Evolutionary conservation across 441 rosid genomes (phyloP), one percentile per base, ranked within the genome.

Genomic region (Mallotus japonicus): DNA sequence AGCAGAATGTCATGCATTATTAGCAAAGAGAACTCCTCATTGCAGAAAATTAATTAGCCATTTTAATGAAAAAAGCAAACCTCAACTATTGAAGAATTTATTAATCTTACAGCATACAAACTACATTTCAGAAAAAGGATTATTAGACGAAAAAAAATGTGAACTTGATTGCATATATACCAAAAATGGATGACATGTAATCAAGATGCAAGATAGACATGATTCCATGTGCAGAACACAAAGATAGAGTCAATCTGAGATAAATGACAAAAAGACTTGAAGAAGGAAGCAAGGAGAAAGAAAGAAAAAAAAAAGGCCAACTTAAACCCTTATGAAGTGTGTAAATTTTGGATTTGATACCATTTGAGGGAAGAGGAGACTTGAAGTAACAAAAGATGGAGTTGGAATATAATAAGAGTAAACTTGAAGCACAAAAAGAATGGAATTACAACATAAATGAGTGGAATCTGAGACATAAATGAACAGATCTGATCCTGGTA

Each of bases 321-420:
- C 22, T 34, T 32, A 12, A 15, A 22, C 16, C 22, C 20, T 5
- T 55, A 19, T 19, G 32, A 56, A 67, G n/a, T 7, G 17, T 6
- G 20, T 0, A 54, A 68, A 68, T n/a, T 19, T 7, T 17, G 66
- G 19, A 34, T 55, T 55, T 19, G 3, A 65, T 16, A 10, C 55
- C 46, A 34, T 17, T 8, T 2, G 37, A 6, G 32, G 10, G 28
- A 60, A 14, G 32, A 64, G 68, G 3, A 65, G 5, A 65, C 57
- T 65, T 47, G 42, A 65, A 49, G 17, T 66, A 19, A 17, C 58
- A 66, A 66, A 50, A 66, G 42, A 66, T 66, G 69, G 40, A 47
- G 12, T 66, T 49, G 19, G 68, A 42, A 19, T 44, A 46, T 8
- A 37, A 37, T 37, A 37, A 37, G 40, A 37, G 40, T 37, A 6